These are phyloP conservation scores for Boletus speciosus DNA, from an alignment of 768 basidiomycete species.

Conservation along the genomic window DNA sequence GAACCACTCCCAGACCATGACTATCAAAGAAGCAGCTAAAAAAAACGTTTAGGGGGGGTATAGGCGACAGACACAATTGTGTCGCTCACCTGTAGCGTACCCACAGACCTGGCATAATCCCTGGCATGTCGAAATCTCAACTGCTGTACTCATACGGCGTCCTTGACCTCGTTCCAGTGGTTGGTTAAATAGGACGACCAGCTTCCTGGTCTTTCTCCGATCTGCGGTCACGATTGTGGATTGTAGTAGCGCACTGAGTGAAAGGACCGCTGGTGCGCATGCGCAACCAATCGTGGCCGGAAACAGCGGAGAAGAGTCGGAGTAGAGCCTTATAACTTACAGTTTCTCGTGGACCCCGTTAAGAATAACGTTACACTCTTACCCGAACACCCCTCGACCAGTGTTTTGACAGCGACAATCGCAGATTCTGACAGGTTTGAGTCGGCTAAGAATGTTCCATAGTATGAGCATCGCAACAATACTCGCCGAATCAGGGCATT, in stretches of 20 bases:
- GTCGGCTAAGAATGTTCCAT: too few species aligned
- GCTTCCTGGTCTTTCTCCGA: not conserved
- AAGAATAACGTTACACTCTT: constrained; percentile 1
- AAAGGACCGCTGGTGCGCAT: not conserved
- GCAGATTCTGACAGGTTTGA: too few species aligned
- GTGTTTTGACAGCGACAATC: not conserved
- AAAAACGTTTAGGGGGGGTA: not conserved
- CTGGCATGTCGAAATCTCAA: too few species aligned
- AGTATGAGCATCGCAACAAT: too few species aligned
- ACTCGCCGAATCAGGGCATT: too few species aligned
- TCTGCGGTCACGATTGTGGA: not conserved
- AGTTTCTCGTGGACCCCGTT: not conserved
- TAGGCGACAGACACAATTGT: not conserved
- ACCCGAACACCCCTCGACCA: not conserved
- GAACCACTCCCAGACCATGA: constrained; percentile 21
- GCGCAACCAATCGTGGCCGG: not conserved
- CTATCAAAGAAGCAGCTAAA: constrained; percentile 7
- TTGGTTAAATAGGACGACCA: not conserved
- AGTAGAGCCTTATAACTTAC: not conserved
- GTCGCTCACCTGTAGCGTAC: constrained; percentile 7
- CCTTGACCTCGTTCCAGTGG: not conserved
- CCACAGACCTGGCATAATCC: constrained; percentile 1
- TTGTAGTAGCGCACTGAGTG: not conserved
- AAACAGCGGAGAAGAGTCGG: not conserved
- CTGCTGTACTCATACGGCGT: constrained; percentile 1